Evolutionary conservation across 805 yeast genomes (phyloP), one percentile per base, ranked within the genome.

Genomic region (Torulaspora franciscae): DNA sequence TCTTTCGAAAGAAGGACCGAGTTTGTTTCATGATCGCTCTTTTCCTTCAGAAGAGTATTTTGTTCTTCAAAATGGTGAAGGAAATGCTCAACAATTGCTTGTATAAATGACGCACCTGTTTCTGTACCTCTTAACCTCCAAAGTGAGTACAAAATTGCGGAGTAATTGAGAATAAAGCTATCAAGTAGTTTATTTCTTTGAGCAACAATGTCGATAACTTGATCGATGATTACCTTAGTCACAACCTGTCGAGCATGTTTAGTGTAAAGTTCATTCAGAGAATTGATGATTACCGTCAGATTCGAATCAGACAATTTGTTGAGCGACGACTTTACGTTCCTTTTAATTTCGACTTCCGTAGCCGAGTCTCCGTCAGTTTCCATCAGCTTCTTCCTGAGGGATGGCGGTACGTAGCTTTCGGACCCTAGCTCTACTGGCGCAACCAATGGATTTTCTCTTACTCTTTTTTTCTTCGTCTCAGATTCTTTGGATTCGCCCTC

Each of bases 291-390:
- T 2, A 81, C 69, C 9, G 77, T 70, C 24, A 90, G 71, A 50
- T 90, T 93, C 1, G 95, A 80, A 55, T 91, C 98, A 1, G 96
- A 85, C n/a, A 93, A 72, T 63, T 81, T 83, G 63, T 93, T 93
- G 56, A 93, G 70, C 1, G 88, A 80, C 47, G 97, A 90, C 57
- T 89, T 93, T 38, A 90, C 75, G 4, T 79, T 68, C 54, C 80
- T 78, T 43, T 75, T 74, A 29, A 90, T 67, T 29, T 72, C 75
- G 2, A 68, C 40, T 6, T 71, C 59, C 43, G 74, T 79, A 47
- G 75, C 79, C 15, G 76, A 68, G 2, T 68, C 71, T 3, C 57
- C 65, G 0, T 54, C 56, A 3, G 58, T 57, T 32, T 62, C 71
- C 15, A 68, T 45, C 39, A 72, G 74, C 55, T 72, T 74, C 36